Base-by-base conservation (phyloP, 2,329 filamentous ascomycete species). In the Macrophomina tecta region DNA sequence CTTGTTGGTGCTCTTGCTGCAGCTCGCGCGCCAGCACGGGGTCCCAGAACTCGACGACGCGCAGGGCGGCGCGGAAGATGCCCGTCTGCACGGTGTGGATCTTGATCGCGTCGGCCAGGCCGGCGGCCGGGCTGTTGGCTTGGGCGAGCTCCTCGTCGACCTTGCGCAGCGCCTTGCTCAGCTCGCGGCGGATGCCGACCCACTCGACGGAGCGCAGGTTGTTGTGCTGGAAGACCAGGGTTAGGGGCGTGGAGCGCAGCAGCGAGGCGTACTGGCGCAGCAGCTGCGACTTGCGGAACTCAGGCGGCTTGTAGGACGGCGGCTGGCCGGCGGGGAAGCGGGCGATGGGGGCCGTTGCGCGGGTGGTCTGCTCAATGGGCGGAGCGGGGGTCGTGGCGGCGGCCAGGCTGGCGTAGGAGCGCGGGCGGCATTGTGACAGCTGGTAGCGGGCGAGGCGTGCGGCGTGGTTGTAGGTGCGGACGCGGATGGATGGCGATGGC, bases 221-320 rank as follows among this genome's bases (percentile, higher is more conserved):
- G 81, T 90, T 91, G 82, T 92, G 90, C 76, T 92, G 90, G 84
- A 97, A 96, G 74, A 97, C 85, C 68, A 97, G 86, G 72, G 97
- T 90, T 69, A 97, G 80, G 48, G 94, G 93, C 11, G 92, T 90
- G 28, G 93, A 93, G 68, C 92, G 92, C 67, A 97, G 87, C 69
- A 97, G 84, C 55, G 94, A 95, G 62, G 94, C 92, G 81, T 97
- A 97, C 73, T 91, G 89, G 67, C 94, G 89, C 71, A 91, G 87
- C 23, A 98, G 85, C 80, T 99, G 95, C 16, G 93, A 90, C 82
- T 98, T 97, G 77, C 94, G 91, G 74, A 90, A 90, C 76, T 97
- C 91, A 55, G 94, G 87, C 23, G 90, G 91, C 76, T 94, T 92
- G 77, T 96, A 91, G 65, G 92, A 97, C 4, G 92, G 93, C 2